A percentile compares a stretch with the other conserved stretches of the same genome.
These are phyloP conservation scores for Pleurotus djamor DNA, from an alignment of 768 basidiomycete genomes.

Conservation along the genomic window DNA sequence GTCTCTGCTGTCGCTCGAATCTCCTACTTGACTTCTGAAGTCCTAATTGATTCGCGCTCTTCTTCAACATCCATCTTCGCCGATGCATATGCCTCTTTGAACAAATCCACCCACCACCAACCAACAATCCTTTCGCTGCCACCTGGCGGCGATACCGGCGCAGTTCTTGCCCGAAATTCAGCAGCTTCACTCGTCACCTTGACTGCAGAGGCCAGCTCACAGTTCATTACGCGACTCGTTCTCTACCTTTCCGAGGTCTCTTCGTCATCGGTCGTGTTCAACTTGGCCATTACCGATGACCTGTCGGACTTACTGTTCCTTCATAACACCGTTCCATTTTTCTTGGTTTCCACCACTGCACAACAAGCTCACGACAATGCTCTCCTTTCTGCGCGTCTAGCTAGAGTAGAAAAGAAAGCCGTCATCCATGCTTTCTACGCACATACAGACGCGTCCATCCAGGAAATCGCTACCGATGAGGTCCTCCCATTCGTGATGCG, in stretches of 20 bases:
- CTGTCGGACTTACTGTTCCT: slow-evolving; percentile 76
- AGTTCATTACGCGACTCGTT: slow-evolving; percentile 57
- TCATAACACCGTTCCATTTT: slow-evolving; percentile 76
- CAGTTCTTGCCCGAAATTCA: slow-evolving; percentile 49
- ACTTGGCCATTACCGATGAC: slow-evolving; percentile 64
- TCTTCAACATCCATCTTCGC: slow-evolving; percentile 40
- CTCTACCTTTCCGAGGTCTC: slow-evolving; percentile 71
- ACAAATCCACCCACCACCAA: slow-evolving; percentile 28
- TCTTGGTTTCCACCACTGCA: slow-evolving; percentile 72
- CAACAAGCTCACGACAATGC: slow-evolving; percentile 92
- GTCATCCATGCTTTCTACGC: slow-evolving; percentile 86
- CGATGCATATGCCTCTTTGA: slow-evolving; percentile 32
- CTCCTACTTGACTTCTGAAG: slow-evolving; percentile 69
- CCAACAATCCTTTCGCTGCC: slow-evolving; percentile 51
- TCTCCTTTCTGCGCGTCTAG: slow-evolving; percentile 79
- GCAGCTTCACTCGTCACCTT: slow-evolving; percentile 53
- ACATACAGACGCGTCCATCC: slow-evolving; percentile 32
- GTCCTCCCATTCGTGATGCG: slow-evolving; percentile 60
- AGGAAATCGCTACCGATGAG: slow-evolving; percentile 56
- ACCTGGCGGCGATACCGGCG: slow-evolving; percentile 63
- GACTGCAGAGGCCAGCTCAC: slow-evolving; percentile 48
- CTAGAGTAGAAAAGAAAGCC: slow-evolving; percentile 63
- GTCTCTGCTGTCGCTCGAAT: slow-evolving; percentile 55
- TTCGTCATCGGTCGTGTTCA: slow-evolving; percentile 62
- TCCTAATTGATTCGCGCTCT: slow-evolving; percentile 57